Base-by-base conservation (phyloP, 2,329 filamentous ascomycete species). In the Claviceps cyperi region DNA sequence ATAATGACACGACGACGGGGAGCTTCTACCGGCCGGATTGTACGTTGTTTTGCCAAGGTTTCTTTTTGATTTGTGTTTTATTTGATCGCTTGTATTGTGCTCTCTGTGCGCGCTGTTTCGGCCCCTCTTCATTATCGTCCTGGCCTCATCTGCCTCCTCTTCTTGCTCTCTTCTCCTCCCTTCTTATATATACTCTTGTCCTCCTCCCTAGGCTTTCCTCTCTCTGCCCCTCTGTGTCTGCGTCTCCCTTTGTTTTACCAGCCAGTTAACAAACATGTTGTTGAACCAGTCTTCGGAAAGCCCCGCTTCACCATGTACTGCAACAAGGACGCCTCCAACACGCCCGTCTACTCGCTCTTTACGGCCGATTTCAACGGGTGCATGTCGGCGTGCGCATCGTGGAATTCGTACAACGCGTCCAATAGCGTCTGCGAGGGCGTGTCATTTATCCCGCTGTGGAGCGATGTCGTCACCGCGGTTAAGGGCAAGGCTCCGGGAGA, bases 341-440 rank as follows among this genome's bases (percentile, higher is more conserved):
- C 52, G 0, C 65, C 68, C 1, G 51, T 74, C 2, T 58, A 65
- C 50, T 66, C 66, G 0, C 58, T 74, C 7, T 74, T 73, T 55
- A 63, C 67, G 5, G 60, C 64, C 47, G 63, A 66, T 55, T 70
- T 74, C 45, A 58, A 65, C 57, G 64, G 64, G 28, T 74, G 71
- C 59, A 72, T 74, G 57, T 70, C 74, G 53, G 69, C 70, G 9
- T 74, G 71, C 58, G 67, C 69, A 8, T 62, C 63, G 4, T 74
- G 56, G 56, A 58, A 58, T 39, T 41, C 37, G 19, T 52, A 54
- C 50, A 54, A 52, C 22, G 37, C 24, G 1, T 51, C 53, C 1
- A 39, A 40, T 3, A 28, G n/a, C 7, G 36, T 21, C 4, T 58
- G 56, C 47, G 45, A 48, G 24, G 56, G 36, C 4, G 52, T 58